Evolutionary conservation across 2,329 filamentous ascomycete species (phyloP), one percentile per base, ranked within the genome.

Genomic region (Ophiostoma sp.): DNA sequence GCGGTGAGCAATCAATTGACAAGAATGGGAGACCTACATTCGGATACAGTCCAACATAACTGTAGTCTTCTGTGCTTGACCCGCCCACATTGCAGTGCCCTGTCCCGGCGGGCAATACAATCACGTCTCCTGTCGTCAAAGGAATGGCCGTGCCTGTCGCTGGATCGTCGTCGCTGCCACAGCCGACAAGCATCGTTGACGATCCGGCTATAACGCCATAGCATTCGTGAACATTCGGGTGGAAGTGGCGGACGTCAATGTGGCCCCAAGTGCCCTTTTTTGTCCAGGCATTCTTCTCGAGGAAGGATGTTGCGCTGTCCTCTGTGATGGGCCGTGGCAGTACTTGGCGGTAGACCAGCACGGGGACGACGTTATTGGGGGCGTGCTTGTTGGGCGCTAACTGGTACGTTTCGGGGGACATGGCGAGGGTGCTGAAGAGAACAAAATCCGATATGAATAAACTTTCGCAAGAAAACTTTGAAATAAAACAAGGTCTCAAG

Each of bases 221-320:
- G 57, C 57, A 63, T 19, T 63, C 57, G 57, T 63, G 57, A 15
- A 63, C 57, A n/a, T 63, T 63, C 5, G 57, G 57, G 31, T 63
- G 57, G 57, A 63, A 63, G 19, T 36, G 57, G 17, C 31, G 57
- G 15, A 63, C 57, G 28, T 39, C 57, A 63, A 63, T 63, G 31
- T 63, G 57, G 31, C 57, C 57, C 57, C 57, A 63, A 22, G 57
- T 63, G 6, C 57, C 57, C 57, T 63, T 63, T 39, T 63, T 63
- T 7, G 55, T 31, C 57, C 57, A 36, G 6, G 57, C 31, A 17
- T 39, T 31, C 7, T 31, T 12, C 12, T 63, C 57, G 17, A 63
- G 57, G 33, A 39, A 39, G 0, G 57, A 2, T 2, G 57, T 63
- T 31, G 28, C 31, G 2, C 5, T n/a, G 5, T 39, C 57, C 11